These are phyloP conservation scores for Haplographium delicatum DNA, from an alignment of 495 filamentous ascomycete species.

Conservation along the genomic window DNA sequence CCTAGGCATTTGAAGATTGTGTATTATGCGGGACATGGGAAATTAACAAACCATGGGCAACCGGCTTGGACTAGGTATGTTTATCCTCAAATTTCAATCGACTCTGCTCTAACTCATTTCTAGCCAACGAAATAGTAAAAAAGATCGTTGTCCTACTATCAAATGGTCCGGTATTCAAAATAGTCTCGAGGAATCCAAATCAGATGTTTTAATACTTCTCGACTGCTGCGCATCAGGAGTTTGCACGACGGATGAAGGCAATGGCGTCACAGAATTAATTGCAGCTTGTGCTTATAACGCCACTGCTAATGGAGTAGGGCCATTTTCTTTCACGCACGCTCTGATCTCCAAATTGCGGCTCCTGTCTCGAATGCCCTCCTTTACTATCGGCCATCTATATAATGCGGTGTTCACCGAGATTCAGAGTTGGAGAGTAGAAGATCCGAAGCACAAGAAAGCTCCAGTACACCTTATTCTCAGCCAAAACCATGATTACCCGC, in stretches of 20 bases:
- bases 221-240: slow-evolving; percentile 5
- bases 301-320: not conserved
- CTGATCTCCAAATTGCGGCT: not conserved
- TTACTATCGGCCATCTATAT: slow-evolving; percentile 1
- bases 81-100: not conserved
- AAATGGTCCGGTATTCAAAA: slow-evolving; percentile 1
- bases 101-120: not conserved
- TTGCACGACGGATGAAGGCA: slow-evolving; percentile 30
- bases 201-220: slow-evolving; percentile 1
- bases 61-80: not conserved
- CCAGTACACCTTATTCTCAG: slow-evolving; percentile 1
- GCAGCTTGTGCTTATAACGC: slow-evolving; percentile 19
- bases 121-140: not conserved
- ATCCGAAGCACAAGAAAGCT: not conserved
- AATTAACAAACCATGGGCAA: not conserved
- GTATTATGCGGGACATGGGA: slow-evolving; percentile 1
- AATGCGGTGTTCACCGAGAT: slow-evolving; percentile 3
- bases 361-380: not conserved
- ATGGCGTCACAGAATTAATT: slow-evolving; percentile 27
- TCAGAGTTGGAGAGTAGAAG: not conserved
- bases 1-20: slow-evolving; percentile 1
- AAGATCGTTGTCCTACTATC: not conserved
- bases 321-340: slow-evolving; percentile 1
- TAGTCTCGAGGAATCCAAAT: slow-evolving; percentile 1
- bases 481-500: not conserved